These are phyloP conservation scores for Logfia minima DNA, from an alignment of 129 eudicot genomes.

Conservation along the genomic window DNA sequence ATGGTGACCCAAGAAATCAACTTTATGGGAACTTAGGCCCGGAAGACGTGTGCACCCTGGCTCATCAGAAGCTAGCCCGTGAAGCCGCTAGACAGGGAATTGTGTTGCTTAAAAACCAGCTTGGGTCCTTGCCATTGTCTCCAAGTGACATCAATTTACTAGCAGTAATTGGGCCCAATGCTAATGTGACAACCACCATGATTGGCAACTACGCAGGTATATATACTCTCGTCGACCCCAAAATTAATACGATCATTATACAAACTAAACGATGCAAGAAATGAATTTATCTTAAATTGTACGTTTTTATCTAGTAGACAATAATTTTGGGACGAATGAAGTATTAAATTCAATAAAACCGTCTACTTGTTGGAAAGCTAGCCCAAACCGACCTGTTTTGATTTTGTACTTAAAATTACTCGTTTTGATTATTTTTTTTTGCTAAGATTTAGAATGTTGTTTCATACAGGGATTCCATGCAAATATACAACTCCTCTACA, in stretches of 20 bases:
- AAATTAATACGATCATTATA: not conserved
- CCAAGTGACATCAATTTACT: conserved; percentile 17
- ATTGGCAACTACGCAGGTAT: conserved; percentile 47
- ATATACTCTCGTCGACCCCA: not conserved
- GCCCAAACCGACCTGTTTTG: not conserved
- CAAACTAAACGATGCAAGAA: not conserved
- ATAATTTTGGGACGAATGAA: too few species aligned
- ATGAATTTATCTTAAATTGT: too few species aligned
- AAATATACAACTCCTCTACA: conserved; percentile 38
- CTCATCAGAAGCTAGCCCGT: conserved; percentile 34
- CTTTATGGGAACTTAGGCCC: conserved; percentile 45
- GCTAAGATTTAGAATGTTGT: not conserved
- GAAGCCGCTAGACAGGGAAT: conserved; percentile 56
- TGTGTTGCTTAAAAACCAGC: conserved; percentile 40
- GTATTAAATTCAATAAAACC: too few species aligned
- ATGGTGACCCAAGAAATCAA: conserved; percentile 42
- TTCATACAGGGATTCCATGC: conserved; percentile 38
- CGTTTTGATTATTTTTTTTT: not conserved
- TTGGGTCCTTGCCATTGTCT: conserved; percentile 35
- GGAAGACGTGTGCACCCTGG: conserved; percentile 39
- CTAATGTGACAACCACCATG: conserved; percentile 44
- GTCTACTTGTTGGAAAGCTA: too few species aligned
- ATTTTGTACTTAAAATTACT: not conserved
- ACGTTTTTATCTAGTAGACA: too few species aligned
- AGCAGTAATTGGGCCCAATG: conserved; percentile 52